Evolutionary conservation across 495 filamentous ascomycete species (phyloP).

Genomic region (Acidiella bohemica): DNA sequence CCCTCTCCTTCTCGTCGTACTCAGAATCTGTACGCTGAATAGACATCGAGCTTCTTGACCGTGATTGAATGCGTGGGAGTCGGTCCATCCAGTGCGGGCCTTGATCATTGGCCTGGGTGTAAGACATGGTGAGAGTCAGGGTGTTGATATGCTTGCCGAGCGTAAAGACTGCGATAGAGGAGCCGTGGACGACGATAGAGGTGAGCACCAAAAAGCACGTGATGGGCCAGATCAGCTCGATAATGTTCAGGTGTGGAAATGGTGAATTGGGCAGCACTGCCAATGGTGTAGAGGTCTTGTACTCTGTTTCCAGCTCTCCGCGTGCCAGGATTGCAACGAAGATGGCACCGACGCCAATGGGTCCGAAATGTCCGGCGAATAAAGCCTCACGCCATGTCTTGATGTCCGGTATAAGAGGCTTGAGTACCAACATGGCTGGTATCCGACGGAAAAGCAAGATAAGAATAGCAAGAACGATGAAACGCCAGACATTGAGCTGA

Average conservation of each 20-base stretch:
- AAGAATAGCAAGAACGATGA: constrained; percentile 78
- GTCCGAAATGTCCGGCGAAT: constrained; percentile 96
- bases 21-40: constrained; percentile 49
- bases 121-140: constrained; percentile 85
- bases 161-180: constrained; percentile 95
- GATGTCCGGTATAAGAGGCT: constrained; percentile 89
- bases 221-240: constrained; percentile 87
- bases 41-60: constrained; percentile 71
- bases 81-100: constrained; percentile 90
- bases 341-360: constrained; percentile 94
- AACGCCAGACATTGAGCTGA: constrained; percentile 70
- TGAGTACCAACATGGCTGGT: constrained; percentile 83
- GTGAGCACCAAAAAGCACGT: constrained; percentile 86
- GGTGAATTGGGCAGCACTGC: constrained; percentile 41
- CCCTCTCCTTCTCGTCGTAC: constrained; percentile 44
- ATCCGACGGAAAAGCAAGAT: constrained; percentile 95
- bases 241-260: constrained; percentile 49
- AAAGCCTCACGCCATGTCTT: constrained; percentile 98
- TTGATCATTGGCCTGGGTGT: constrained; percentile 79
- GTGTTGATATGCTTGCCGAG: constrained; percentile 98
- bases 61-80: constrained; percentile 75
- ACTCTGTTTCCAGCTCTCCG: constrained; percentile 61
- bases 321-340: constrained; percentile 87
- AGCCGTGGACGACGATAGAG: constrained; percentile 92
- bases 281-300: constrained; percentile 53